Base-by-base conservation (phyloP, 2,329 filamentous ascomycete species). In the Trichoderma asperellum region DNA sequence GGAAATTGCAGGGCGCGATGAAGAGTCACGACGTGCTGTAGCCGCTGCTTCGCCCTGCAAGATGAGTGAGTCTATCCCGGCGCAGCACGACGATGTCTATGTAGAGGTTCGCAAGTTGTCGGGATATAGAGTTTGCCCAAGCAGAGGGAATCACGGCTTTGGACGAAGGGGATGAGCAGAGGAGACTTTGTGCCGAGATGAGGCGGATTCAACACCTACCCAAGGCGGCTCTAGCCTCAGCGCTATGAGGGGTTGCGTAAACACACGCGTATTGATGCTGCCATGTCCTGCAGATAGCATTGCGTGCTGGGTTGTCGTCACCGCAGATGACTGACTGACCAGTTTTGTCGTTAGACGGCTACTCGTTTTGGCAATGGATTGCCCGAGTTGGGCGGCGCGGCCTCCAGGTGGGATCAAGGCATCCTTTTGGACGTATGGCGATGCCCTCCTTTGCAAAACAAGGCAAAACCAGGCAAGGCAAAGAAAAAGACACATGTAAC, bases 21-120 rank as follows among this genome's bases (percentile, higher is more conserved):
- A 57, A 43, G 62, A 65, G 62, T 65, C 62, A 65, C 62, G 27
- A 65, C 27, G 61, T 18, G 62, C 52, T 43, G 61, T 12, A 24
- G 16, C 52, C 24, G 29, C 7, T 56, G 35, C 62, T 43, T 40
- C 34, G 52, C 18, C 34, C 32, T 32, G 52, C 52, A 24, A 16
- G 35, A 16, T 14, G 35, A 40, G 61, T 47, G 7, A 32, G 47
- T 49, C 47, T 21, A 24, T 10, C 37, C 37, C 43, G 43, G n/a
- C 47, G 43, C 47, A n/a, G 47, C 21, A 8, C 21, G 47, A 8
- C 21, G 47, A 47, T 47, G 11, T 12, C 16, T 11, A 43, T 49
- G 43, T 24, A 49, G 12, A 24, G 6, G 47, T 3, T n/a, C 18
- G 16, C 1, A 43, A 6, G 8, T n/a, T 43, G 4, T 21, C n/a